Conservation (phyloP, 768 basidiomycete genomes). For the Mycena sanguinolenta region DNA sequence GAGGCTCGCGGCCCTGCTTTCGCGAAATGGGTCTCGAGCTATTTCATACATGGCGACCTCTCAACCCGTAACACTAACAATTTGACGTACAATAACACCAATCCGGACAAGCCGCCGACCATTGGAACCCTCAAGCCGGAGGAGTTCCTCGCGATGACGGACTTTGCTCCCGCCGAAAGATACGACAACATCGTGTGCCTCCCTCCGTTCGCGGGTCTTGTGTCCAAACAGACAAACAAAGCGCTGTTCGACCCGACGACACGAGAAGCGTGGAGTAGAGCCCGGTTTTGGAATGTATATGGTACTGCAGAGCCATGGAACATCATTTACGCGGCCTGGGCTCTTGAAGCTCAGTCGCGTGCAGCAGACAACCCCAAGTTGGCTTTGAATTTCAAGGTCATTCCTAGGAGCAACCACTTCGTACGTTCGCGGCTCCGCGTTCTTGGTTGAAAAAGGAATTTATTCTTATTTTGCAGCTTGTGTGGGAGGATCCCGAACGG, state of each 20-base stretch:
- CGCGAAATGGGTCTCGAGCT: constrained; percentile 40
- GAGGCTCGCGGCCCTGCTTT: constrained; percentile 39
- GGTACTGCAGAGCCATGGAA: constrained; percentile 29
- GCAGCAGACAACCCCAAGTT: constrained; percentile 20
- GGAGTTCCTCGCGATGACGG: constrained; percentile 25
- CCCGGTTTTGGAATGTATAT: constrained; percentile 29
- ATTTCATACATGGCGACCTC: constrained; percentile 38
- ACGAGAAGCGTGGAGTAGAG: constrained; percentile 22
- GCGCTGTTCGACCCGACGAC: constrained; percentile 32
- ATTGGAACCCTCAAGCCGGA: constrained; percentile 15
- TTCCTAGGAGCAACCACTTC: constrained; percentile 41
- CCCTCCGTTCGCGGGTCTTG: constrained; percentile 4
- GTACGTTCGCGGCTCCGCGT: constrained; percentile 28
- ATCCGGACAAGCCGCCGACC: constrained; percentile 8
- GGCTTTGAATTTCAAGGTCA: constrained; percentile 30
- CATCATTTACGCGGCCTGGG: constrained; percentile 4
- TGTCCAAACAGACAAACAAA: constrained; percentile 10
- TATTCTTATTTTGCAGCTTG: too few relatives aligned
- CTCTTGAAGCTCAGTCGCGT: constrained; percentile 37
- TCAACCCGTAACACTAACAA: constrained; percentile 21
- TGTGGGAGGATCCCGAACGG: too few relatives aligned
- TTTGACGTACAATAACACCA: constrained; percentile 25
- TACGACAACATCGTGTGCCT: constrained; percentile 30
- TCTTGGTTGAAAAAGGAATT: too few relatives aligned
- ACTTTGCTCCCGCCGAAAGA: constrained; percentile 25